Evolutionary conservation across 2,329 filamentous ascomycete species (phyloP).

Genomic region (Plenodomus biglobosus): DNA sequence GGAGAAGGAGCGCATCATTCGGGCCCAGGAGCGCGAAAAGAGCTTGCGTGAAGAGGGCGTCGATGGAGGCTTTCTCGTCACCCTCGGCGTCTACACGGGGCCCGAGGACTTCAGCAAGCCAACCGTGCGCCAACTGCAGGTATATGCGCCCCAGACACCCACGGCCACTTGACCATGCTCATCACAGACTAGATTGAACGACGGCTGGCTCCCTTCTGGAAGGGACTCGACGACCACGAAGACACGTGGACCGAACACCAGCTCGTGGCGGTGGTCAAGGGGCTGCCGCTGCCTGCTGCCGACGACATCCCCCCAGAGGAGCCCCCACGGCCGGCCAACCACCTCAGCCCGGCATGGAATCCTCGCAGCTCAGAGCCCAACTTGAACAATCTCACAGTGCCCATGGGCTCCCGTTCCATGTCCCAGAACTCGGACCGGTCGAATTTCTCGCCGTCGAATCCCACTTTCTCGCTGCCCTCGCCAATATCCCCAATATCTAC

Average conservation of each 20-base stretch:
- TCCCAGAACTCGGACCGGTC: constrained; percentile 76
- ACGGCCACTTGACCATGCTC: constrained; percentile 10
- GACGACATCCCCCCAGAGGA: constrained; percentile 78
- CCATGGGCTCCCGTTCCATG: constrained; percentile 74
- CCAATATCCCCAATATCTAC: constrained; percentile 56
- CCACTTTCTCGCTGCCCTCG: constrained; percentile 63
- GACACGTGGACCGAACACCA: constrained; percentile 92
- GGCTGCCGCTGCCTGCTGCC: constrained; percentile 77
- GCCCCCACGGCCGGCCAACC: constrained; percentile 49
- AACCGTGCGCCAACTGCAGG: constrained; percentile 86
- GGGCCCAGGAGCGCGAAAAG: constrained; percentile 81
- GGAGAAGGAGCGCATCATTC: constrained; percentile 74
- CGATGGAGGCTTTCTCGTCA: constrained; percentile 92
- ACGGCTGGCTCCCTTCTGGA: constrained; percentile 91
- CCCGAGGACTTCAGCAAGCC: constrained; percentile 90
- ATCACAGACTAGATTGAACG: constrained; percentile 76
- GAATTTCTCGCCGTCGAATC: constrained; percentile 60
- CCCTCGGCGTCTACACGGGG: constrained; percentile 89
- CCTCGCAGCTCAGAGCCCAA: constrained; percentile 60
- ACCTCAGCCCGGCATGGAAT: constrained; percentile 40
- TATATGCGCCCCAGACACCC: constrained; percentile 48
- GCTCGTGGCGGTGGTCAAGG: constrained; percentile 85
- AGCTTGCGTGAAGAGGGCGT: constrained; percentile 91
- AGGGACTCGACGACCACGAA: constrained; percentile 84
- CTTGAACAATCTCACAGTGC: constrained; percentile 73